Base-by-base conservation (phyloP, 192 early-diverging fungal species). In the Umbelopsis vinacea region DNA sequence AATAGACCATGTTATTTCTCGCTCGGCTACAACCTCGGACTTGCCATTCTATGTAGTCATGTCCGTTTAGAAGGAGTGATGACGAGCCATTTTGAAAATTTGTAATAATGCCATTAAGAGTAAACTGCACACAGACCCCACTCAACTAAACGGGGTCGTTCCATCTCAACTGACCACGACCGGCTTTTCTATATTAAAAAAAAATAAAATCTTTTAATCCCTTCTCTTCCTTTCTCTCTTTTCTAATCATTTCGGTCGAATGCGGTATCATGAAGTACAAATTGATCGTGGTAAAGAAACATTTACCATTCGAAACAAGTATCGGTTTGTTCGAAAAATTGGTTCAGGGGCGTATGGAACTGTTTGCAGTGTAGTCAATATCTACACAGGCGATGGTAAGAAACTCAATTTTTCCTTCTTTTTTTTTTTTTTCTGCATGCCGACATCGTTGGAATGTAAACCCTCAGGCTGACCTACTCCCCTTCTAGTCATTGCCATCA, bases 291-390 rank as follows among this genome's bases (percentile, higher is more conserved):
- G 66, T 43, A 69, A 69, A 45, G 75, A 76, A 21, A 71, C 19
- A 37, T 84, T 84, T 69, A 68, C 71, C 37, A 75, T 84, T 26
- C 71, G 74, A 38, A 74, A 70, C n/a, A 76, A 75, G 46, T 96
- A 95, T 80, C 83, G 82, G 53, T 82, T 96, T 48, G 79, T 91
- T 37, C 81, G 93, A n/a, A 92, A 97, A 76, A 82, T 97, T 50
- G 95, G 95, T 12, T 89, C 92, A 71, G 95, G 95, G 50, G 94
- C 95, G 37, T 97, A 97, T 77, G 95, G 95, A 23, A 76, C 93
- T 45, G 95, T 97, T 3, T 93, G 91, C 88, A 92, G 86, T 43
- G 85, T 70, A 14, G 46, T 75, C 15, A 45, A 70, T 47, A 15
- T 68, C 4, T 23, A 68, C 23, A 70, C 48, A 2, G 46, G 46